A percentile compares a stretch with the other conserved stretches of the same genome.
These are phyloP conservation scores for Monosporascus sp. DNA, from an alignment of 2,329 filamentous ascomycete genomes.

Conservation along the genomic window DNA sequence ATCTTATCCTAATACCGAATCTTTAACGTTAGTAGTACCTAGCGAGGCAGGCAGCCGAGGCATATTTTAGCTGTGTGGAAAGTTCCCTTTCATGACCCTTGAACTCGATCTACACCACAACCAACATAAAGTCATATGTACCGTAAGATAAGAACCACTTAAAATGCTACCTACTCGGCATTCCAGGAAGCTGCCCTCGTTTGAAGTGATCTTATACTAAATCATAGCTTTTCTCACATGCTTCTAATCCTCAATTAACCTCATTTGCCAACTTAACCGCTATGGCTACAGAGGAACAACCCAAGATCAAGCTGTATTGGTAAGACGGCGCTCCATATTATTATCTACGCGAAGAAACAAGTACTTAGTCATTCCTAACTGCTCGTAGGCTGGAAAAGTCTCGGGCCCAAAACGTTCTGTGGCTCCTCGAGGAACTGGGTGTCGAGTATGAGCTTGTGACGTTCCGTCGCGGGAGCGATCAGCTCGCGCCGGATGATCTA, in stretches of 20 bases:
- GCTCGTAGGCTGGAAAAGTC: slow-evolving; percentile 72
- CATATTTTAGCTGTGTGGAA: background rate
- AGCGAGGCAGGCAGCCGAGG: background rate
- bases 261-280: background rate
- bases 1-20: background rate
- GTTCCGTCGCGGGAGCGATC: slow-evolving; percentile 62
- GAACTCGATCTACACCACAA: too few species aligned
- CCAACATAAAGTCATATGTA: too few species aligned
- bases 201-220: too few species aligned
- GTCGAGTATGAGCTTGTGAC: slow-evolving; percentile 75
- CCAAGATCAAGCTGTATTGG: slow-evolving; percentile 63
- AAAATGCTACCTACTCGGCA: too few species aligned
- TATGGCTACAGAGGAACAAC: slow-evolving; percentile 29
- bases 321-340: slow-evolving; percentile 25
- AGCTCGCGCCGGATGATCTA: slow-evolving; percentile 70
- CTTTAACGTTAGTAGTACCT: background rate
- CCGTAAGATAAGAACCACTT: too few species aligned
- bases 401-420: slow-evolving; percentile 76
- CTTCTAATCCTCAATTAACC: background rate
- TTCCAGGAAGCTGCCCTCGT: too few species aligned
- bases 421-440: slow-evolving; percentile 79
- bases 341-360: background rate
- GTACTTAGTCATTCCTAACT: slow-evolving; percentile 6
- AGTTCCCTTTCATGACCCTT: too few species aligned
- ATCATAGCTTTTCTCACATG: background rate